Evolutionary conservation across 2,329 filamentous ascomycete genomes (phyloP), one percentile per base, ranked within the genome.

Genomic region (Cladosporium oxysporum): DNA sequence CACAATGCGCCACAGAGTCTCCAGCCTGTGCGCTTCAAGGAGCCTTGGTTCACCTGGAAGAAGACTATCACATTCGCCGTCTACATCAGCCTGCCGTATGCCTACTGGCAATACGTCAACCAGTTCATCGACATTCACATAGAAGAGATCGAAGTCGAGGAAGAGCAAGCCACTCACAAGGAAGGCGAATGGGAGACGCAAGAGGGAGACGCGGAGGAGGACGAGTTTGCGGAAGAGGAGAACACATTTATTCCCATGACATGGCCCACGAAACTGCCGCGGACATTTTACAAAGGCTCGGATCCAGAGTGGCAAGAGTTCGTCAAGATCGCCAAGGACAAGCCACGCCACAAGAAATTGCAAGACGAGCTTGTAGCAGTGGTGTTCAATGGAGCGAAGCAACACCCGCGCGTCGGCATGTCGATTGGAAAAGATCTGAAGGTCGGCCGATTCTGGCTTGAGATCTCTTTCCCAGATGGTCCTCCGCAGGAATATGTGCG

Each of bases 251-350:
- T 85, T 31, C 82, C 83, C 26, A 74, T 84, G 28, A 81, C 81
- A 6, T 79, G 80, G 69, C 76, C 81, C n/a, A 79, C 74, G 59
- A 76, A 78, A 65, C 71, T 77, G 64, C 79, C 78, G 4, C 71
- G 73, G 41, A 77, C 74, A 3, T 83, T 75, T 66, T 85, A 83
- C 74, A 81, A 78, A 70, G 81, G 80, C 28, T 80, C 78, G n/a
- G 83, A 85, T 76, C 82, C 83, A 3, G 83, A 85, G 69, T 84
- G 83, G 83, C 79, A 83, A 70, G 81, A 81, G 62, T 85, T 83
- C 64, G 73, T 79, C 55, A 80, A 78, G 60, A 69, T 84, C 18
- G 76, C 80, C 7, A 77, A 75, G n/a, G 80, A 85, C 69, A 74
- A 74, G 29, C 59, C 76, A 33, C 74, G 78, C 64, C 73, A 79